Base-by-base conservation (phyloP, 83 land plant species). In the Larix sibirica region DNA sequence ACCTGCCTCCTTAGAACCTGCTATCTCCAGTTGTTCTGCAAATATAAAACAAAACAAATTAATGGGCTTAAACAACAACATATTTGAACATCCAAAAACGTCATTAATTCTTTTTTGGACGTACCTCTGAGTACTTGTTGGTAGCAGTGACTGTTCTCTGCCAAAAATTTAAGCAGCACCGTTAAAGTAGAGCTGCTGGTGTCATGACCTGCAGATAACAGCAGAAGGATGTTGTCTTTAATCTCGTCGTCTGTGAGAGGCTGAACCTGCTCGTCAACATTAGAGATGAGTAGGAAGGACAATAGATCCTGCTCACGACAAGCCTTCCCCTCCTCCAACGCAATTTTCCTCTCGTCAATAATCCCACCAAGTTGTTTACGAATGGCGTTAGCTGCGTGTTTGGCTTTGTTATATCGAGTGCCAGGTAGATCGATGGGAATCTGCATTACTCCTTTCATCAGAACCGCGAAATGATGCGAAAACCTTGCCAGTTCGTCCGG, bases 181-280 rank as follows among this genome's bases (percentile, higher is more conserved):
- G 89, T 62, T 62, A 87, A 78, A 71, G 84, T 84, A 38, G 62
- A 83, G 6, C 85, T 78, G 26, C 84, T 85, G 0, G 89, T 90
- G 21, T 87, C 92, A 83, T 87, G 89, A 5, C 87, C 89, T 40
- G 89, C 92, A 74, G 87, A 90, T 6, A 90, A 79, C 0, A 90
- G 79, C 84, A 90, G 74, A 20, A 87, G 82, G 4, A 82, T 59
- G 40, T 85, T 85, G 62, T 90, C 92, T 18, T 80, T 67, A 0
- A 90, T 86, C 61, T 87, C 92, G 60, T 62, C 79, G 56, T 90
- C 92, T 7, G n/a, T 83, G 13, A 90, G 83, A 40, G 67, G 80
- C 36, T 67, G 14, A 40, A 77, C 82, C 14, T 44, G 10, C 26
- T n/a, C 92, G 84, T 56, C 80, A 40, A 31, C 77, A 69, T 56